Evolutionary conservation across 306 rosid species (phyloP), one percentile per base, ranked within the genome.

Genomic region (Alnus rubra): DNA sequence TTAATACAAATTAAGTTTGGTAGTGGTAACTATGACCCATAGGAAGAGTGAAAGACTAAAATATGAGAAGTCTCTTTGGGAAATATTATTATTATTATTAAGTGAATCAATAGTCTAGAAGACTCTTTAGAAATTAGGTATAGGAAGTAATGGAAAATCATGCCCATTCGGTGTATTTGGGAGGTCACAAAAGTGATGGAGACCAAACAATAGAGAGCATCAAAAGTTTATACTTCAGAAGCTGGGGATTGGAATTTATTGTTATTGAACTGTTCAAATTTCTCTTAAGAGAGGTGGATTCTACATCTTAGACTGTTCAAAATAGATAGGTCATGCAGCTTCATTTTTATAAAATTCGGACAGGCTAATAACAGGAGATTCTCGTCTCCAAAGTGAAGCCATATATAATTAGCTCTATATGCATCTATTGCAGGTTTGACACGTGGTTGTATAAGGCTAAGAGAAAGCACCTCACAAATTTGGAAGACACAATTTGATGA

Each of bases 61-160:
- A 37, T n/a, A 9, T 6, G 54, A 44, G 77, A 59, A 42, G 48
- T 14, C 4, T 28, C 37, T 53, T 73, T 14, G 12, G 47, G 14
- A 16, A 10, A 50, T 71, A 64, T 44, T 39, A 11, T 5, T 54
- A 58, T 81, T 47, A 60, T 10, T 16, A 30, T 14, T 23, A 4
- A 45, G 81, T 76, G 78, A 67, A 68, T 47, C 15, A 67, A 59
- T 63, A 76, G 75, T 51, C 88, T 35, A 81, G 80, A 84, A 82
- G 87, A 62, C 68, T 73, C 77, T 74, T 55, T 9, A 62, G 51
- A 30, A 70, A 69, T 55, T 63, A 18, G 88, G 78, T 69, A 68
- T 9, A 39, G 3, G 80, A 75, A 35, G 55, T n/a, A 30, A 71
- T 52, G 28, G 7, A 51, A 23, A 50, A 9, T 0, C 68, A 53